phyloP scores from a whole-genome alignment of 2,329 filamentous ascomycete species.

The Lizonia empirigonia region DNA sequence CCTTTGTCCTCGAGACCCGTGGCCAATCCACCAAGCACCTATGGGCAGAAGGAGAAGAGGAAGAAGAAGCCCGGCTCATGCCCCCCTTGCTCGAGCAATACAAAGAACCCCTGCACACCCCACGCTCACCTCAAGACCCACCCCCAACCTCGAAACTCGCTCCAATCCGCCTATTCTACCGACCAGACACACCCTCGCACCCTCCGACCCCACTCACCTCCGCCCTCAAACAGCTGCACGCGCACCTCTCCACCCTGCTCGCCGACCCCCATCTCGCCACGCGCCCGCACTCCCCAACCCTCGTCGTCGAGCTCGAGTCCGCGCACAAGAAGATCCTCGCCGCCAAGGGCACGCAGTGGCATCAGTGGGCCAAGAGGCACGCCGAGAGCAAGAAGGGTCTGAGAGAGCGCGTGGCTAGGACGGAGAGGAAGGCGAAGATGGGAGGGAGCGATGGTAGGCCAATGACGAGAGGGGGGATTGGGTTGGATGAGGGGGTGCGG shows the following conservation, averaged over 20 bases:
- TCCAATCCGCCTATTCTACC: too few relatives aligned
- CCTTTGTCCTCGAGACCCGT: slow-evolving; percentile 26
- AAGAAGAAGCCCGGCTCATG: neutral
- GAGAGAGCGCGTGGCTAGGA: neutral
- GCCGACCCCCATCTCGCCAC: slow-evolving; percentile 3
- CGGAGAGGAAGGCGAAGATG: neutral
- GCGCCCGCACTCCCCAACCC: neutral
- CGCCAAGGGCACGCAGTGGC: slow-evolving; percentile 6
- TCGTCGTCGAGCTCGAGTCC: neutral
- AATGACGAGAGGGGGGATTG: neutral
- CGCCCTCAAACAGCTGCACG: slow-evolving; percentile 2
- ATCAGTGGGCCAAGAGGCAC: slow-evolving; percentile 9
- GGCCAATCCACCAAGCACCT: slow-evolving; percentile 15
- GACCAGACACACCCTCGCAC: slow-evolving; percentile 1
- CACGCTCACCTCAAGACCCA: neutral
- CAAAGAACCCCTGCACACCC: neutral
- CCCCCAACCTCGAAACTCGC: too few relatives aligned
- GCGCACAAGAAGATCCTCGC: neutral
- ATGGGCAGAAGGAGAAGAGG: slow-evolving; percentile 9
- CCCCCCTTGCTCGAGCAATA: too few relatives aligned
- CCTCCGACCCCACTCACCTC: slow-evolving; percentile 3
- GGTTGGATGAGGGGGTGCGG: neutral
- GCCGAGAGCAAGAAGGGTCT: slow-evolving; percentile 1
- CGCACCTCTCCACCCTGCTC: neutral
- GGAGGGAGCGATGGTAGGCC: neutral